Conservation (phyloP, 345 rosid genomes). For the Melaleuca alternifolia region DNA sequence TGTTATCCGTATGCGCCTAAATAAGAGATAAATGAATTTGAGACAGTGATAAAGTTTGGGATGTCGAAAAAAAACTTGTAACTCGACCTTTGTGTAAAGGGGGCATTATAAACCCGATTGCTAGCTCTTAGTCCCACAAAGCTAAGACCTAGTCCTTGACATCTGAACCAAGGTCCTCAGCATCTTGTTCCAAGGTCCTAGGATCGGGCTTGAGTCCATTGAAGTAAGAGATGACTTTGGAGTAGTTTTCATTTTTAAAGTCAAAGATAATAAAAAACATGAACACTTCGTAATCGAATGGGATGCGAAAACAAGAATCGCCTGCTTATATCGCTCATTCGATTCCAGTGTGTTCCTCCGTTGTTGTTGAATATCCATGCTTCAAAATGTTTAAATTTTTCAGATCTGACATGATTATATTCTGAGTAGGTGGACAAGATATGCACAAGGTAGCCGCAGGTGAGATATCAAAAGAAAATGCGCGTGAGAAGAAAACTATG, state of each 20-base stretch:
- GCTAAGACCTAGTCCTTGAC: accelerated
- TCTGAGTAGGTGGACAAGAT: background rate
- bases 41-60: too few species aligned
- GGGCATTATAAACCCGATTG: too few species aligned
- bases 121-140: background rate
- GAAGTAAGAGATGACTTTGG: background rate
- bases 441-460: background rate
- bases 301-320: background rate
- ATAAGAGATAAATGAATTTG: too few species aligned
- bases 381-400: background rate
- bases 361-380: background rate
- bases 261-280: background rate
- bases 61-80: too few species aligned
- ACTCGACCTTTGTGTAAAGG: too few species aligned
- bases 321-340: background rate
- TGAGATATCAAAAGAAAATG: background rate
- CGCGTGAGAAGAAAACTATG: background rate
- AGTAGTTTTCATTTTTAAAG: background rate
- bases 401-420: background rate
- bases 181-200: background rate
- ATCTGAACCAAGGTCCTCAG: background rate
- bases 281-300: background rate
- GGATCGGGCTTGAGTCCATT: accelerated
- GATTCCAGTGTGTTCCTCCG: background rate
- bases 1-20: too few species aligned